Conservation (phyloP, 1,139 yeast genomes). For the Candida neerlandica region DNA sequence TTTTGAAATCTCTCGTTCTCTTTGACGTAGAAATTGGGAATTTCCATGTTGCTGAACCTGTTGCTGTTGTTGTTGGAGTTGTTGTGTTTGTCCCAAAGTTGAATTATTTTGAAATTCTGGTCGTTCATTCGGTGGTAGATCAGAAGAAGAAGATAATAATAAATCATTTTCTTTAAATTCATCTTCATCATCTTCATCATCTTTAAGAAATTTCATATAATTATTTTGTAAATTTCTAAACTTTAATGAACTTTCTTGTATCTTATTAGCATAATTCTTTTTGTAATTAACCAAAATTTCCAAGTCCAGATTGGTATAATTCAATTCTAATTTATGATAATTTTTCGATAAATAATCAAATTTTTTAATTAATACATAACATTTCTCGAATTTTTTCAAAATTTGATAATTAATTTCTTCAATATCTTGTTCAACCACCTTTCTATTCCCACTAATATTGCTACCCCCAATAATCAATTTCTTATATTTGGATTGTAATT, state of each 20-base stretch:
- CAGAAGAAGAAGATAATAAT: slow-evolving; percentile 7
- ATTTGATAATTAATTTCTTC: slow-evolving; percentile 76
- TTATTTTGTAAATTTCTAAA: slow-evolving; percentile 88
- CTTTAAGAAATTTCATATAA: slow-evolving; percentile 74
- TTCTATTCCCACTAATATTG: slow-evolving; percentile 75
- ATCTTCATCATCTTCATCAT: slow-evolving; percentile 71
- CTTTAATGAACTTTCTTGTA: slow-evolving; percentile 74
- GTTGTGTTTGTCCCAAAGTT: slow-evolving; percentile 22
- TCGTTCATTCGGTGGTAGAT: slow-evolving; percentile 8
- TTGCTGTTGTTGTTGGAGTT: slow-evolving; percentile 35
- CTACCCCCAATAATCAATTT: slow-evolving; percentile 86
- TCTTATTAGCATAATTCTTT: slow-evolving; percentile 79
- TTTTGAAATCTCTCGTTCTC: slow-evolving; percentile 87
- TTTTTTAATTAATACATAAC: slow-evolving; percentile 74
- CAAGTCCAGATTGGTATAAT: slow-evolving; percentile 52
- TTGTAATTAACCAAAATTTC: slow-evolving; percentile 78
- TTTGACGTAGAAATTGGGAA: slow-evolving; percentile 57
- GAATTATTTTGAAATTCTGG: background rate
- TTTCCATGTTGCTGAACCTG: slow-evolving; percentile 38
- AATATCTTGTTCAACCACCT: slow-evolving; percentile 63
- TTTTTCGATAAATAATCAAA: slow-evolving; percentile 55
- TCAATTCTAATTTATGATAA: slow-evolving; percentile 33
- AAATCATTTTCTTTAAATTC: slow-evolving; percentile 21
- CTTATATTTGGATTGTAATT: slow-evolving; percentile 70
- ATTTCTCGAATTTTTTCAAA: slow-evolving; percentile 71